Percentiles rank a stretch among this genome's conserved stretches.
phyloP scores from a whole-genome alignment of 1,284 basidiomycete genomes.

The Pyrrhoderma noxium region DNA sequence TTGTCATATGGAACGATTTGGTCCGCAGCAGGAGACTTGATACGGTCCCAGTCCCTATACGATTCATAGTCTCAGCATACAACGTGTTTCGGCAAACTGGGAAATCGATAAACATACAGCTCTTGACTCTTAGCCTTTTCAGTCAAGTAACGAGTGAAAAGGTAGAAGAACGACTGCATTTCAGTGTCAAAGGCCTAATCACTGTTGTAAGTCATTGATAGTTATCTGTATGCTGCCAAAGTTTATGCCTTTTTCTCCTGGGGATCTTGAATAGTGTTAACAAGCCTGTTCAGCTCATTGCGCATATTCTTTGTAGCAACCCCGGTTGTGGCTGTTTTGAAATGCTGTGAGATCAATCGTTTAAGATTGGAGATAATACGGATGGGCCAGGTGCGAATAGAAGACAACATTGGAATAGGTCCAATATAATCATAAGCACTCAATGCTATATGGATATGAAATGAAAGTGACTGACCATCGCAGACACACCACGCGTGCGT shows the following conservation, averaged over 20 bases:
- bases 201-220: constrained; percentile 7
- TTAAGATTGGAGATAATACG: constrained; percentile 20
- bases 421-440: not conserved
- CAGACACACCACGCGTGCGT: constrained; percentile 32
- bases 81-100: constrained; percentile 17
- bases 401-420: constrained; percentile 2
- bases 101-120: constrained; percentile 57
- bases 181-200: constrained; percentile 89
- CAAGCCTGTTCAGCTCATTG: constrained; percentile 95
- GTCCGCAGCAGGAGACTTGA: constrained; percentile 90
- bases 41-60: constrained; percentile 90
- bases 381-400: constrained; percentile 5
- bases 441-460: no score
- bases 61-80: constrained; percentile 9
- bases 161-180: constrained; percentile 98
- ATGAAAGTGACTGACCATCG: constrained; percentile 29
- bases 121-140: constrained; percentile 93
- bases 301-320: constrained; percentile 97
- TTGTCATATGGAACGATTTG: constrained; percentile 88
- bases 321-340: constrained; percentile 97
- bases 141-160: constrained; percentile 96
- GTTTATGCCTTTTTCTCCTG: constrained; percentile 71
- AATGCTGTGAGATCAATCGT: constrained; percentile 37
- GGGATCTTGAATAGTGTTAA: constrained; percentile 74
- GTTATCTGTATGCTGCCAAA: constrained; percentile 8